A percentile compares a stretch with the other conserved stretches of the same genome.
Evolutionary conservation across 352 stramenopile genomes (phyloP).

Genomic region (Globisporangium barbulae): DNA sequence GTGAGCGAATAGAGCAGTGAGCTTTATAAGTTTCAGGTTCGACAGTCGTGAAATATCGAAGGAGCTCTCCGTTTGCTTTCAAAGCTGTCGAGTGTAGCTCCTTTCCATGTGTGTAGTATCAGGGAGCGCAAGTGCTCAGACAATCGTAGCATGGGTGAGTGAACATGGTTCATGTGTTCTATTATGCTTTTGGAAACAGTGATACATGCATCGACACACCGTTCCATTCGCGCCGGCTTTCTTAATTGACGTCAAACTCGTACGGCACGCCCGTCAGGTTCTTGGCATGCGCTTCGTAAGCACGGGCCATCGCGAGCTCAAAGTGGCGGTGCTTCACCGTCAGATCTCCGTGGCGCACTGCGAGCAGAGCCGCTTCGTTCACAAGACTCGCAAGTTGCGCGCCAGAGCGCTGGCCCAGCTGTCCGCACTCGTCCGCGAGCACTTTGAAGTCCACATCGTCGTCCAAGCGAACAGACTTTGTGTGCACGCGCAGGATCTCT

Average conservation of each 20-base stretch:
- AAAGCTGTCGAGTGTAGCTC: no score
- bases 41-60: neutral
- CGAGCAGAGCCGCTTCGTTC: conserved; percentile 80
- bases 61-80: no score
- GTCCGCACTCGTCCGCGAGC: conserved; percentile 52
- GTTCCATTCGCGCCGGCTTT: neutral
- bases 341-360: conserved; percentile 63
- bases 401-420: conserved; percentile 60
- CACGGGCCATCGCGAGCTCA: conserved; percentile 68
- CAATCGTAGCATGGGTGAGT: neutral
- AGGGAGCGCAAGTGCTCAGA: neutral
- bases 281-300: conserved; percentile 56
- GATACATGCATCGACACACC: neutral
- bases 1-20: conserved; percentile 1
- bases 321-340: conserved; percentile 68
- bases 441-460: conserved; percentile 47
- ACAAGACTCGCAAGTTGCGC: conserved; percentile 78
- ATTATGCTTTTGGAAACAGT: neutral
- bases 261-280: conserved; percentile 52
- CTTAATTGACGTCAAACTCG: conserved; percentile 50
- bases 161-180: neutral
- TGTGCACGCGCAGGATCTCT: conserved; percentile 71
- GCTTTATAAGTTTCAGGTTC: neutral
- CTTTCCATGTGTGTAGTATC: no score
- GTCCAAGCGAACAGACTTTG: conserved; percentile 52